Percentiles rank a stretch among this genome's conserved stretches.
Evolutionary conservation across 169 alveolate genomes (phyloP).

Genomic region (Cardiosporidium cionae): DNA sequence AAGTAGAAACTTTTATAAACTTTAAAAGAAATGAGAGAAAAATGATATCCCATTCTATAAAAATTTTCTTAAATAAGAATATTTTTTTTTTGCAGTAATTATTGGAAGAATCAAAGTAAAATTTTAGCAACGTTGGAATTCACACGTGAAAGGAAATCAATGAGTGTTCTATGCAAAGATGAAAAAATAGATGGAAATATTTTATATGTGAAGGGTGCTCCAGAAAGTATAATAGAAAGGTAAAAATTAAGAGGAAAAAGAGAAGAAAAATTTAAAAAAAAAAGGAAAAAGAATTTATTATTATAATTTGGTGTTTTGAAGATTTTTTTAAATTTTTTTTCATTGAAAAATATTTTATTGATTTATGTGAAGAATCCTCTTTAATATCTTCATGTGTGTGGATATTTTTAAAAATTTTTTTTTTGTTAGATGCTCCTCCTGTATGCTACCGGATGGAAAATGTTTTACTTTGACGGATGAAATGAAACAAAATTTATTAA

Average conservation of each 20-base stretch:
- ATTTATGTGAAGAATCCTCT: neutral
- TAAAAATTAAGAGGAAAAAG: no score
- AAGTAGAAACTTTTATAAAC: neutral
- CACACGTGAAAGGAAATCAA: constrained; percentile 89
- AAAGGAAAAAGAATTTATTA: neutral
- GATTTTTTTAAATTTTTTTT: neutral
- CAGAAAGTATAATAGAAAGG: constrained; percentile 87
- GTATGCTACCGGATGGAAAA: constrained; percentile 72
- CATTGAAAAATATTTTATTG: neutral
- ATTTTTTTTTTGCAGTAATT: constrained; percentile 1
- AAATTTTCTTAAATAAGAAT: neutral
- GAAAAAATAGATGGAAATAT: constrained; percentile 18
- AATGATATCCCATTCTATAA: neutral
- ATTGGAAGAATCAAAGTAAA: constrained; percentile 36
- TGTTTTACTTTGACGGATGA: constrained; percentile 60
- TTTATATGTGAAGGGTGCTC: constrained; percentile 97
- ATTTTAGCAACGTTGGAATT: constrained; percentile 88
- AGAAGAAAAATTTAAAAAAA: no score
- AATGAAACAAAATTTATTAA: constrained; percentile 54
- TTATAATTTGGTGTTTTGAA: neutral
- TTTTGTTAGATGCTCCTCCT: constrained; percentile 30
- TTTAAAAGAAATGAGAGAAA: neutral
- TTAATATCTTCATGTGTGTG: neutral
- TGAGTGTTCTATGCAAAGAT: constrained; percentile 70
- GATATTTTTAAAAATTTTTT: neutral